phyloP scores from a whole-genome alignment of 306 rosid species.

The Vigna reflexopilosa region DNA sequence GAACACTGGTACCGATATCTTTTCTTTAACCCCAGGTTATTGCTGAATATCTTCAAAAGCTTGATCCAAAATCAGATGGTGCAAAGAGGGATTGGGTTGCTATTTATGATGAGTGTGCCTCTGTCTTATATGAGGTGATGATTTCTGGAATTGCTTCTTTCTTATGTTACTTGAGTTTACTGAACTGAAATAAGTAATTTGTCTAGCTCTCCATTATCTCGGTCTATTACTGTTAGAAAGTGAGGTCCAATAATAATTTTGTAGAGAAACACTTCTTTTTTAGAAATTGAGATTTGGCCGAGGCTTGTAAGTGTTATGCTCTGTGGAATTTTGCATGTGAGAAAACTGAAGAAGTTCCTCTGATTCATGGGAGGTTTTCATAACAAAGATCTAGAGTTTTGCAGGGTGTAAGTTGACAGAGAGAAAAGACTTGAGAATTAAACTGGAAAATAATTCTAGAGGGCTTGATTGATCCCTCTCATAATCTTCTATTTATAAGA shows the following conservation, averaged over 20 bases:
- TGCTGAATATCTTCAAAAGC: conserved; percentile 88
- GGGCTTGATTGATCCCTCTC: too few species aligned
- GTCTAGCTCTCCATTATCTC: conserved; percentile 21
- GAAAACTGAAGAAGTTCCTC: conserved; percentile 16
- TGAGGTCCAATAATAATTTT: conserved; percentile 16
- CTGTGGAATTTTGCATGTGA: conserved; percentile 22
- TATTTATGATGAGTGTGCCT: conserved; percentile 94
- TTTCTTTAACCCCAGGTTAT: conserved; percentile 68
- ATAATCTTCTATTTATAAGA: too few species aligned
- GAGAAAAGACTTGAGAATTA: not conserved
- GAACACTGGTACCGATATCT: conserved; percentile 17
- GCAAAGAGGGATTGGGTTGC: conserved; percentile 99
- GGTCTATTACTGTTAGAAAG: conserved; percentile 2
- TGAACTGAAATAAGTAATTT: conserved; percentile 12
- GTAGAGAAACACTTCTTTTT: not conserved
- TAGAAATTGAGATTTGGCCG: conserved; percentile 30
- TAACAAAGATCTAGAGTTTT: conserved; percentile 7
- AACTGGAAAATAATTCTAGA: too few species aligned
- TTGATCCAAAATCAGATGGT: conserved; percentile 95
- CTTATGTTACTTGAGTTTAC: conserved; percentile 27
- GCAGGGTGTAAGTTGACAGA: conserved; percentile 22
- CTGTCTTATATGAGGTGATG: conserved; percentile 80
- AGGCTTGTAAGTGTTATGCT: conserved; percentile 22
- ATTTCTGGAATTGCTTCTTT: conserved; percentile 35
- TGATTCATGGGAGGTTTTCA: conserved; percentile 29